Base-by-base conservation (phyloP, 2,329 filamentous ascomycete species). In the Aspergillus sojae region DNA sequence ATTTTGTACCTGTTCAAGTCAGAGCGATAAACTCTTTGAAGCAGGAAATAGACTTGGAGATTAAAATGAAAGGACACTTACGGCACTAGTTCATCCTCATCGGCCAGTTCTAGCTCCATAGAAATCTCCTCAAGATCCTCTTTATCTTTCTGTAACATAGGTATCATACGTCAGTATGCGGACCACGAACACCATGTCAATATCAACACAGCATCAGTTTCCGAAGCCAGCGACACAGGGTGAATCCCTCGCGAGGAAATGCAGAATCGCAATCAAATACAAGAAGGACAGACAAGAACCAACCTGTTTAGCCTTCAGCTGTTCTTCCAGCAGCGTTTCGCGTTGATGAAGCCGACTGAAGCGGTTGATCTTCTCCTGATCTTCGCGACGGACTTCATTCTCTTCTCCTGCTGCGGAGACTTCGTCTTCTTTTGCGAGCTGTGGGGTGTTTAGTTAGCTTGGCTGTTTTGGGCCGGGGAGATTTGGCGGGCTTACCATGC, bases 281-380 rank as follows among this genome's bases (percentile, higher is more conserved):
- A 54, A 30, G 43, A 28, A 28, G 36, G 19, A 57, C 5, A 23
- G 23, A 26, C 11, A n/a, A 14, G 30, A 19, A 60, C 43, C 23
- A 71, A 77, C 94, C 77, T 88, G 88, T 78, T 96, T 97, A 6
- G 80, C 78, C 75, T 91, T 90, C 68, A 98, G 81, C 71, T 95
- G 89, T 55, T 96, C 93, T 75, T 96, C 89, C 4, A 98, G 78
- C 3, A 84, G 79, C 39, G 91, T 85, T 77, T 97, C 91, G 58
- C 92, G 90, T 77, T 96, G 93, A 78, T 99, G 95, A 67, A 99
- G 84, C 52, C 93, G 89, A 79, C 94, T 97, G 84, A 99, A 99
- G 68, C 89, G 90, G 82, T 99, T 99, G 87, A 99, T 99, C 82
- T 95, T 96, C 82, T 98, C 94, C 80, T 99, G 95, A 77, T 99